Conservation (phyloP, 805 yeast species). For the Candida insectorum region DNA sequence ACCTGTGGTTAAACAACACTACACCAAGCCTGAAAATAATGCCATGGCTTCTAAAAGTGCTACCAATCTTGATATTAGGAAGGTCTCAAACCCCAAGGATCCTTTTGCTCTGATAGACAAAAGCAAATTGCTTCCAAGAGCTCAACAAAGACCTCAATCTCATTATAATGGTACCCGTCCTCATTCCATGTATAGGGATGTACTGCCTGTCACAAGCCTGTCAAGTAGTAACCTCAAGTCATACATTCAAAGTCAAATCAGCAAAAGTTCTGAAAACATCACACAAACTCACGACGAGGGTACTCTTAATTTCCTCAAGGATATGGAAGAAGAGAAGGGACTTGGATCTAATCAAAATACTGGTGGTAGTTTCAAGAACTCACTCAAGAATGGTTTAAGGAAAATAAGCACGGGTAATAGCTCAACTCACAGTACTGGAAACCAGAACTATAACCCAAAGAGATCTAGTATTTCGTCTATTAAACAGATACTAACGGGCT, state of each 20-base stretch:
- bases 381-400: slow-evolving; percentile 30
- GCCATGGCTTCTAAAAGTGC: slow-evolving; percentile 5
- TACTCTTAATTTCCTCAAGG: slow-evolving; percentile 35
- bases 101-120: slow-evolving; percentile 44
- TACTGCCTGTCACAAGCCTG: slow-evolving; percentile 5
- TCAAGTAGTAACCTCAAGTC: slow-evolving; percentile 25
- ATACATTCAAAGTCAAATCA: slow-evolving; percentile 30
- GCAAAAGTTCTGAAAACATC: slow-evolving; percentile 21
- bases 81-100: slow-evolving; percentile 19
- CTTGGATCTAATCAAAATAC: slow-evolving; percentile 25
- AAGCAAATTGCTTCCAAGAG: slow-evolving; percentile 22
- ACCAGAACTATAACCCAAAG: slow-evolving; percentile 11
- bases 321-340: slow-evolving; percentile 26
- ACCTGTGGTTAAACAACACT: slow-evolving; percentile 2
- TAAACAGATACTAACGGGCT: slow-evolving; percentile 28
- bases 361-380: slow-evolving; percentile 37
- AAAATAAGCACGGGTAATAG: slow-evolving; percentile 39
- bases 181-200: slow-evolving; percentile 5
- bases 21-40: slow-evolving; percentile 2
- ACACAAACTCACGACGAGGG: slow-evolving; percentile 19
- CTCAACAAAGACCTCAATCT: slow-evolving; percentile 15
- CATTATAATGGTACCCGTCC: slow-evolving; percentile 8
- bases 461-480: slow-evolving; percentile 28
- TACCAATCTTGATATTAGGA: slow-evolving; percentile 6
- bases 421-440: slow-evolving; percentile 16